phyloP scores from a whole-genome alignment of 306 rosid genomes.

The Hippophae tibetana region DNA sequence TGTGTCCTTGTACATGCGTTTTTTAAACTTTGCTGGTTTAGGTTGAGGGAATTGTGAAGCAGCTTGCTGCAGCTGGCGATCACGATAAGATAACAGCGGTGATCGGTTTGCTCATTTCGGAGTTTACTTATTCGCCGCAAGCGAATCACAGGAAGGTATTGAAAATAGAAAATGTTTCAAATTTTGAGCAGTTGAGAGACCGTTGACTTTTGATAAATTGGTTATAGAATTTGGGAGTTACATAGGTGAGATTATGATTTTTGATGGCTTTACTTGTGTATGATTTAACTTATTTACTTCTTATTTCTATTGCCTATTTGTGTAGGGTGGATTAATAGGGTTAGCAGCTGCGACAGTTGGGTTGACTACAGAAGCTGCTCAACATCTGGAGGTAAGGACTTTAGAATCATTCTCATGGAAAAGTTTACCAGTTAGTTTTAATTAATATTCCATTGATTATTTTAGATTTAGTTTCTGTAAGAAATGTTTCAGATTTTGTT shows the following conservation, averaged over 20 bases:
- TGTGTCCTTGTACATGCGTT: not conserved
- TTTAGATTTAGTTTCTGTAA: too few relatives aligned
- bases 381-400: slow-evolving; percentile 83
- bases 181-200: not conserved
- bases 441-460: too few relatives aligned
- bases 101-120: slow-evolving; percentile 62
- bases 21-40: slow-evolving; percentile 15
- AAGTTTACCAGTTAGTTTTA: too few relatives aligned
- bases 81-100: slow-evolving; percentile 78
- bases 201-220: slow-evolving; percentile 5
- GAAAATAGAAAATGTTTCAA: slow-evolving; percentile 2
- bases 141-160: slow-evolving; percentile 91
- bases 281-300: not conserved
- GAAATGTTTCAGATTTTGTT: too few relatives aligned
- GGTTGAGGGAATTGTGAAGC: slow-evolving; percentile 95
- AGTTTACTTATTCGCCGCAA: slow-evolving; percentile 65
- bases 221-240: too few relatives aligned
- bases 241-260: not conserved
- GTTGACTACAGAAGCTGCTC: slow-evolving; percentile 80
- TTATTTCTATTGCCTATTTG: not conserved
- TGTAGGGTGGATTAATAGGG: slow-evolving; percentile 96
- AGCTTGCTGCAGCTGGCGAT: slow-evolving; percentile 63
- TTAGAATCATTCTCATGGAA: not conserved
- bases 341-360: slow-evolving; percentile 98
- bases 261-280: slow-evolving; percentile 8